A percentile compares a stretch with the other conserved stretches of the same genome.
Evolutionary conservation across 768 basidiomycete species (phyloP).

Genomic region (Tricholomella constricta): DNA sequence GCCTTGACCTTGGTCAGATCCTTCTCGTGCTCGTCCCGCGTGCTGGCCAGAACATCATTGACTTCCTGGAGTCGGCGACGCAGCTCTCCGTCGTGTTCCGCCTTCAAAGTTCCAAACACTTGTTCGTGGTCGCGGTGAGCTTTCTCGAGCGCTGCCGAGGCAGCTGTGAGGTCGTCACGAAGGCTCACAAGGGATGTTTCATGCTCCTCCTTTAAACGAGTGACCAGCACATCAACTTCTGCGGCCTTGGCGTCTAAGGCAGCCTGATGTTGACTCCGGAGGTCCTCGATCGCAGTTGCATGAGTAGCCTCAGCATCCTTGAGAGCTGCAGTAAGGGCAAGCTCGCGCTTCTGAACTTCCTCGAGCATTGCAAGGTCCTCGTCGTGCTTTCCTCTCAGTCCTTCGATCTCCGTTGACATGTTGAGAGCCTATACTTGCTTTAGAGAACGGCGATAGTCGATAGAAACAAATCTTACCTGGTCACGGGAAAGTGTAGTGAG

Average conservation of each 20-base stretch:
- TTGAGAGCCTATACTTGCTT: conserved; percentile 61
- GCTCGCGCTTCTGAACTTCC: conserved; percentile 57
- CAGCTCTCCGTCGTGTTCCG: conserved; percentile 56
- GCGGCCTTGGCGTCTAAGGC: conserved; percentile 26
- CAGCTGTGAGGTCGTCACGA: conserved; percentile 45
- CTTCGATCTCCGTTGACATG: conserved; percentile 86
- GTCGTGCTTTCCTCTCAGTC: conserved; percentile 62
- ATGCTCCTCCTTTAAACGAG: conserved; percentile 53
- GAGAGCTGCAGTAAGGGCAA: conserved; percentile 48
- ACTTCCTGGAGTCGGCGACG: conserved; percentile 57
- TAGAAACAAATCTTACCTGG: conserved; percentile 56
- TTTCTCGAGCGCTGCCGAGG: conserved; percentile 43
- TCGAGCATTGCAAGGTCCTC: conserved; percentile 55
- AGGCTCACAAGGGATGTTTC: conserved; percentile 38
- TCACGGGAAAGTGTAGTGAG: conserved; percentile 80
- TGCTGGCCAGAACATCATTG: conserved; percentile 45
- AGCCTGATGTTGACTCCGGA: conserved; percentile 38
- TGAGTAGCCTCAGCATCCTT: conserved; percentile 27
- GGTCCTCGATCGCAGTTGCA: conserved; percentile 44
- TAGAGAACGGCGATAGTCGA: not conserved
- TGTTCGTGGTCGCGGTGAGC: conserved; percentile 61
- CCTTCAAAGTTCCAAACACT: conserved; percentile 57
- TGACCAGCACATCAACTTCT: conserved; percentile 45
- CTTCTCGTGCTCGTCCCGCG: conserved; percentile 57
- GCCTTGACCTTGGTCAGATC: conserved; percentile 45